Evolutionary conservation across 306 rosid genomes (phyloP).

Genomic region (Ziziphus jujuba): DNA sequence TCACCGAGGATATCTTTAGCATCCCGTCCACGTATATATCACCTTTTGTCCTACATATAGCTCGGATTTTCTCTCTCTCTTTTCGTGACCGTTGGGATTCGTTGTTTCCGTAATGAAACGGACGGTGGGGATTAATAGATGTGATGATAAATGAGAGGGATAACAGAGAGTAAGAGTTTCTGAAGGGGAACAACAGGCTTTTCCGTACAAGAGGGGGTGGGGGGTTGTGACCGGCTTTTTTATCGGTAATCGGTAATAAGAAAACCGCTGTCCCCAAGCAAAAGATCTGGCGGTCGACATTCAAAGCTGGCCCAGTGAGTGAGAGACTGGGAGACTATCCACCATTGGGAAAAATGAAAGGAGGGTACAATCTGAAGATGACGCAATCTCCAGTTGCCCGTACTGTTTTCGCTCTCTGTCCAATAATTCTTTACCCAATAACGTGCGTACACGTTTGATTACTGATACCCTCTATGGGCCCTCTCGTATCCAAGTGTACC

Average conservation of each 20-base stretch:
- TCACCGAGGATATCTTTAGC: conserved; percentile 14
- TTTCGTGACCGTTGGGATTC: conserved; percentile 6
- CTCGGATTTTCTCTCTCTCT: neutral
- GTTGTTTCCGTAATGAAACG: neutral
- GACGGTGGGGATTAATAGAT: conserved; percentile 9
- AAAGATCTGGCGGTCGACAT: conserved; percentile 35
- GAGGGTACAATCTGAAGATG: conserved; percentile 34
- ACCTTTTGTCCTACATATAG: conserved; percentile 12
- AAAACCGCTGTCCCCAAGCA: conserved; percentile 21
- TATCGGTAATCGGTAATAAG: conserved; percentile 38
- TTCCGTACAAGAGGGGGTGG: neutral
- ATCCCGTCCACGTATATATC: conserved; percentile 5
- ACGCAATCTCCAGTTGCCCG: conserved; percentile 36
- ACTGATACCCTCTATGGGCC: neutral
- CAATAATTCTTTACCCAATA: neutral
- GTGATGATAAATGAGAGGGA: neutral
- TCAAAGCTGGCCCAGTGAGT: conserved; percentile 14
- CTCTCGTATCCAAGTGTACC: neutral
- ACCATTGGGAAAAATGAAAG: too few relatives aligned
- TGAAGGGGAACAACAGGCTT: neutral
- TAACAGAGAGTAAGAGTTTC: conserved; percentile 17
- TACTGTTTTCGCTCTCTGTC: conserved; percentile 18
- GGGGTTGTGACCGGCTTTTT: neutral
- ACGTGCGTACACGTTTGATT: conserved; percentile 7
- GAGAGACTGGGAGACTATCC: neutral